A percentile compares a stretch with the other conserved stretches of the same genome.
These are phyloP conservation scores for Sungouiella thailandica DNA, from an alignment of 805 yeast genomes.

Conservation along the genomic window DNA sequence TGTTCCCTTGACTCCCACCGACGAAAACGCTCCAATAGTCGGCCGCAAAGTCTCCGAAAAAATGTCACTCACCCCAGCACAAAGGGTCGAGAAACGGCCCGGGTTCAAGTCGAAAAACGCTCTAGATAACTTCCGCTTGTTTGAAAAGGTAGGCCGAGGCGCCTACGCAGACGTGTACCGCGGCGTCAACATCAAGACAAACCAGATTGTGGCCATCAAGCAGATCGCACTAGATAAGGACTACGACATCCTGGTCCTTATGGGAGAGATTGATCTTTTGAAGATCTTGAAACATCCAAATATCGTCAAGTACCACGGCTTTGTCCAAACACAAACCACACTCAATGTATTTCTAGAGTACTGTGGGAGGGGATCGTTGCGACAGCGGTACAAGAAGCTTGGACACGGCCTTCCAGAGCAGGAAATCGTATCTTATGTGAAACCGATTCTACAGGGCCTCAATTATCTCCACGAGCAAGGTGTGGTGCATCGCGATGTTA, in stretches of 20 bases:
- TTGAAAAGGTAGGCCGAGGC: slow-evolving; percentile 76
- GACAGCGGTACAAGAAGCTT: slow-evolving; percentile 43
- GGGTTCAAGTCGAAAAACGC: slow-evolving; percentile 37
- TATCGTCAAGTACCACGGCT: slow-evolving; percentile 51
- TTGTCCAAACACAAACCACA: slow-evolving; percentile 48
- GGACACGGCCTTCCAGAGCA: slow-evolving; percentile 52
- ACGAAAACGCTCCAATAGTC: background rate
- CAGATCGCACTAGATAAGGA: slow-evolving; percentile 58
- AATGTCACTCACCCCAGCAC: slow-evolving; percentile 48
- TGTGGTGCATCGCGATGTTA: slow-evolving; percentile 81
- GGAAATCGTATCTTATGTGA: slow-evolving; percentile 44
- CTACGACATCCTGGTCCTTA: slow-evolving; percentile 40
- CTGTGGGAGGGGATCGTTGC: slow-evolving; percentile 58
- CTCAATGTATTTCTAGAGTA: slow-evolving; percentile 57
- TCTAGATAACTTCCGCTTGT: slow-evolving; percentile 46
- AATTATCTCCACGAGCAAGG: slow-evolving; percentile 64
- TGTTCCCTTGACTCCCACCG: background rate
- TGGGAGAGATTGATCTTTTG: slow-evolving; percentile 66
- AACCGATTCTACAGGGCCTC: slow-evolving; percentile 45
- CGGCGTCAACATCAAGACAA: slow-evolving; percentile 63
- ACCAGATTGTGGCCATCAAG: slow-evolving; percentile 73
- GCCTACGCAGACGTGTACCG: slow-evolving; percentile 86
- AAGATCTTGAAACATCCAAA: slow-evolving; percentile 54
- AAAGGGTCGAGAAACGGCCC: slow-evolving; percentile 40
- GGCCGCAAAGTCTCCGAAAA: slow-evolving; percentile 17